phyloP scores from a whole-genome alignment of 2,329 filamentous ascomycete species.

The Botrytis tulipae region DNA sequence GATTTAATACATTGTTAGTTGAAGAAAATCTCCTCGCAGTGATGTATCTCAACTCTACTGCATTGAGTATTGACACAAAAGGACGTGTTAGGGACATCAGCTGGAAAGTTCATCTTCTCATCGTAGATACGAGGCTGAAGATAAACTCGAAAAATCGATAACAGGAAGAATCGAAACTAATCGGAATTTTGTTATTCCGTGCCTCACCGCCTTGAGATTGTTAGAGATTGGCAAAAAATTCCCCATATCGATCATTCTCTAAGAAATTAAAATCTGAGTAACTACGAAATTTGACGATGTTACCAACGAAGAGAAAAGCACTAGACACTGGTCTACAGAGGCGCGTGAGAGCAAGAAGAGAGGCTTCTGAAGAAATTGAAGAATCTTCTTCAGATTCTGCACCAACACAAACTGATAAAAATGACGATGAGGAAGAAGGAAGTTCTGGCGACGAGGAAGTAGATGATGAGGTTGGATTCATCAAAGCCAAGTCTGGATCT shows the following conservation, averaged over 20 bases:
- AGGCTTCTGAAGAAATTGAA: conserved; percentile 36
- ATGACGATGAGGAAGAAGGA: conserved; percentile 40
- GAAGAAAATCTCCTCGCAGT: not conserved
- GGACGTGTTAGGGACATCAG: conserved; percentile 9
- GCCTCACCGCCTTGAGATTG: not conserved
- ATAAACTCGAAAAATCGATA: conserved; percentile 1
- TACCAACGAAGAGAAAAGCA: conserved; percentile 36
- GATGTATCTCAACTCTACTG: not conserved
- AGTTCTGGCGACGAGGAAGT: conserved; percentile 39
- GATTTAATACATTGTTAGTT: not conserved
- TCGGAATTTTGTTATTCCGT: conserved; percentile 15
- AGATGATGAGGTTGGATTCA: conserved; percentile 23
- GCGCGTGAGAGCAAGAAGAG: conserved; percentile 36
- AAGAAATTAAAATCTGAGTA: not conserved
- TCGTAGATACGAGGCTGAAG: conserved; percentile 7
- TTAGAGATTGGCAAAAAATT: conserved; percentile 2
- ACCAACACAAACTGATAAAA: conserved; percentile 39
- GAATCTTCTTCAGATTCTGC: conserved; percentile 37
- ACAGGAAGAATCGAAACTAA: not conserved
- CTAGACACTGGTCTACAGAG: conserved; percentile 32
- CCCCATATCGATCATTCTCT: not conserved
- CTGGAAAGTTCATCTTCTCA: not conserved
- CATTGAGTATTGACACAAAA: not conserved
- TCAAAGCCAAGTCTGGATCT: not conserved
- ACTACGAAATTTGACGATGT: conserved; percentile 27